Percentiles rank a stretch among this genome's conserved stretches.
Evolutionary conservation across 2,329 filamentous ascomycete genomes (phyloP).

Genomic region (Aspergillus sp.): DNA sequence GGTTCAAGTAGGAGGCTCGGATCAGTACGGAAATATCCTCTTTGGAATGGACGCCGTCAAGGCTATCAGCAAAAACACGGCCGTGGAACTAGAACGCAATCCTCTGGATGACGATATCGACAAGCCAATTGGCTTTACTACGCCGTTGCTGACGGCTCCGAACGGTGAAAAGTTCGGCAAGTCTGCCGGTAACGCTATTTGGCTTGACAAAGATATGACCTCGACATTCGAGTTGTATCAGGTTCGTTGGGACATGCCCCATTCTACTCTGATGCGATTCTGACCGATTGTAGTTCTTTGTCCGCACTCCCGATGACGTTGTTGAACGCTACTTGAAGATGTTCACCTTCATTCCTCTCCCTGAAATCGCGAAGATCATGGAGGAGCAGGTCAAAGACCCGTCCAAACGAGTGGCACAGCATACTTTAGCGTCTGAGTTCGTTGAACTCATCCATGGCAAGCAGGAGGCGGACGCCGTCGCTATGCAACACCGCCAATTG

Average conservation of each 20-base stretch:
- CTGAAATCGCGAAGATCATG: conserved; percentile 68
- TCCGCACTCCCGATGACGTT: conserved; percentile 76
- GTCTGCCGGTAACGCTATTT: conserved; percentile 88
- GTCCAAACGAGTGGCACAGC: conserved; percentile 74
- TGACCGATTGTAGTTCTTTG: conserved; percentile 65
- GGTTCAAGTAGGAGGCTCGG: conserved; percentile 90
- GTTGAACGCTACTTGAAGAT: conserved; percentile 80
- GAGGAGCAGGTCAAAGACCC: conserved; percentile 65
- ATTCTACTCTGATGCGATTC: background rate
- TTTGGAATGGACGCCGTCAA: conserved; percentile 85
- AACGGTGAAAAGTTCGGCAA: conserved; percentile 92
- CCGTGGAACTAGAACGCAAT: conserved; percentile 37
- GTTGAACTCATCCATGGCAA: conserved; percentile 75
- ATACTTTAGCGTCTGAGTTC: conserved; percentile 78
- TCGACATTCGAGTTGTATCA: conserved; percentile 81
- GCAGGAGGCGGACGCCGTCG: conserved; percentile 62
- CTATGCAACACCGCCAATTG: conserved; percentile 54
- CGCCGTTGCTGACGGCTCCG: conserved; percentile 81
- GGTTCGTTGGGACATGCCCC: conserved; percentile 35
- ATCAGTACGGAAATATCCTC: conserved; percentile 95
- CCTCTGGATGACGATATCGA: conserved; percentile 38
- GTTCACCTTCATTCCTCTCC: conserved; percentile 81
- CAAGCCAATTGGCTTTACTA: conserved; percentile 78
- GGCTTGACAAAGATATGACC: conserved; percentile 82
- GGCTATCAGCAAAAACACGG: conserved; percentile 58